Evolutionary conservation across 345 rosid genomes (phyloP), one percentile per base, ranked within the genome.

Genomic region (Aquilaria yunnanensis): DNA sequence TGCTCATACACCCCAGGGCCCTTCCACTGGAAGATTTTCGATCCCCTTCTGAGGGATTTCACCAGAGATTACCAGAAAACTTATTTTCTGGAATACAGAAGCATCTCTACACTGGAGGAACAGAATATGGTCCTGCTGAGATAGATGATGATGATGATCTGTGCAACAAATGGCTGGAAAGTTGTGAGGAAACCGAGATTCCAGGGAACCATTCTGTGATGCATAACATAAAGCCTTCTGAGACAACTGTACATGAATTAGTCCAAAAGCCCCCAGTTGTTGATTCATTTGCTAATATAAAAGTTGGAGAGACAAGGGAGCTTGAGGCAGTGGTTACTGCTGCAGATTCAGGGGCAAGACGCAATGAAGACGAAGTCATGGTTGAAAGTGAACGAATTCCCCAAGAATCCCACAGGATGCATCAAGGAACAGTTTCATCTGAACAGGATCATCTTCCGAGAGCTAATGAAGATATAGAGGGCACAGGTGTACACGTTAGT

Each of bases 1-100:
- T 83, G 58, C 82, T 90, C 67, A 80, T 90, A 57, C 97, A 90
- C 76, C 98, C 97, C 1, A 79, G 97, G 73, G 84, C 76, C 43
- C 85, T 83, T 65, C 88, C 93, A 10, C 61, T 82, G 52, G 75
- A 70, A 14, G 79, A 78, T 72, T 74, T 72, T 34, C 73, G 76
- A 4, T 47, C 88, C 10, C 63, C 77, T 49, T 47, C 43, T 23
- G 68, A 65, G 57, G 71, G 67, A 48, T 64, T 64, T 67, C 56
- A 72, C 64, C 29, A 30, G 45, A 59, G 56, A 59, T 66, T 63
- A 51, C 59, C 57, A 0, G 76, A 67, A 64, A 75, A 49, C 62
- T 41, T 47, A 33, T 71, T 61, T 48, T 67, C 73, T 9, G 66
- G 65, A 60, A 66, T 65, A 56, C 77, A 68, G 66, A 72, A 67